Evolutionary conservation across 208 protist species (phyloP).

Genomic region (Herpetomonas samuelpessoai): DNA sequence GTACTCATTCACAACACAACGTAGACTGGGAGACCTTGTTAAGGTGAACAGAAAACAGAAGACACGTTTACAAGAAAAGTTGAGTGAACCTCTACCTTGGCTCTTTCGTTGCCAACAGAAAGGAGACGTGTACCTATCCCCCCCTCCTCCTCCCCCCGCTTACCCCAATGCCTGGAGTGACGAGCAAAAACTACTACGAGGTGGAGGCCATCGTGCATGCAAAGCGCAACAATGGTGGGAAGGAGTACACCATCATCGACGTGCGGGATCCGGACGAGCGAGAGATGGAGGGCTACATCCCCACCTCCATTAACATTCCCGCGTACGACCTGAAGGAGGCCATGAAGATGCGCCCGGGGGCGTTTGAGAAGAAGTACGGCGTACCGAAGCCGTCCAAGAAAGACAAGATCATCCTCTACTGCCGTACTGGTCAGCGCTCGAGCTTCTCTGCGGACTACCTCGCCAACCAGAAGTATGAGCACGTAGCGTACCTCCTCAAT

Average conservation of each 20-base stretch:
- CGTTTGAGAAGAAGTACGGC: slow-evolving; percentile 55
- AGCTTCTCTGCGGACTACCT: slow-evolving; percentile 24
- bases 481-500: slow-evolving; percentile 25
- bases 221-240: slow-evolving; percentile 27
- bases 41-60: too few species aligned
- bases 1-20: too few species aligned
- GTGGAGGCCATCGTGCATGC: slow-evolving; percentile 56
- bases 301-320: slow-evolving; percentile 49
- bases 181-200: slow-evolving; percentile 18
- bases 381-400: slow-evolving; percentile 42
- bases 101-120: too few species aligned
- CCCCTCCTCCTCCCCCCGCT: too few species aligned
- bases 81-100: too few species aligned
- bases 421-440: slow-evolving; percentile 34
- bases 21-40: too few species aligned
- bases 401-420: slow-evolving; percentile 55
- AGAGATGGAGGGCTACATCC: slow-evolving; percentile 32
- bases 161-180: background rate
- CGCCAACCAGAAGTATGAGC: slow-evolving; percentile 25
- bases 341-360: slow-evolving; percentile 35
- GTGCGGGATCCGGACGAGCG: slow-evolving; percentile 60
- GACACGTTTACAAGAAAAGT: too few species aligned
- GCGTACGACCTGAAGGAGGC: slow-evolving; percentile 40
- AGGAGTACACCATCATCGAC: slow-evolving; percentile 53
- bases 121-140: too few species aligned